These are phyloP conservation scores for Prunus armeniaca DNA, from an alignment of 306 rosid genomes.

Conservation along the genomic window DNA sequence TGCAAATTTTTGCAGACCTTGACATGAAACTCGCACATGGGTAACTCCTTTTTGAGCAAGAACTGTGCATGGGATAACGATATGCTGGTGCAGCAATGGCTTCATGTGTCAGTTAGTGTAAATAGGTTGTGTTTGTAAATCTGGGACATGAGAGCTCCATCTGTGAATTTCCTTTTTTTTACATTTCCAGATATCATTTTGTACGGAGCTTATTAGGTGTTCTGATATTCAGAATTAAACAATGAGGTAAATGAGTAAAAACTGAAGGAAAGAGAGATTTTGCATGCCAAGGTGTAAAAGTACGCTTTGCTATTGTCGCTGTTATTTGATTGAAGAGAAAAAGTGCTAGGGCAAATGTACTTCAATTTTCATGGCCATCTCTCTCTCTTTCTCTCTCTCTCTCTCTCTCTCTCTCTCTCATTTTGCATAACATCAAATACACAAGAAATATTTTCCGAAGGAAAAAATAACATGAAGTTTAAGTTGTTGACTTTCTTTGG, in stretches of 20 bases:
- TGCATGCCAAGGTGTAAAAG: neutral
- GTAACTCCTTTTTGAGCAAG: constrained; percentile 19
- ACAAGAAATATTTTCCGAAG: neutral
- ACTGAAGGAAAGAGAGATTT: constrained; percentile 5
- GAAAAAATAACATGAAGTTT: neutral
- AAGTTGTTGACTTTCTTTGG: too few species aligned
- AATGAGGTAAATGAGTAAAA: constrained; percentile 4
- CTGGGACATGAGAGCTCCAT: constrained; percentile 33
- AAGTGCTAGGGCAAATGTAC: neutral
- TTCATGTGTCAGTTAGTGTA: constrained; percentile 43
- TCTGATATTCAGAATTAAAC: constrained; percentile 20
- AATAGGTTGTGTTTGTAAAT: constrained; percentile 58
- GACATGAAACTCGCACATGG: constrained; percentile 28
- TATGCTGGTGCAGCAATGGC: constrained; percentile 19
- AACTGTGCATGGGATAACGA: constrained; percentile 20
- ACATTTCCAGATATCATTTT: constrained; percentile 16
- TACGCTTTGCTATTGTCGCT: neutral
- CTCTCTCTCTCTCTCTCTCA: too few species aligned
- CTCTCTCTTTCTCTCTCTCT: neutral
- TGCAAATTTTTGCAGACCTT: constrained; percentile 50
- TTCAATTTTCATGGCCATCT: too few species aligned
- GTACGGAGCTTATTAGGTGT: constrained; percentile 16
- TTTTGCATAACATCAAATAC: neutral
- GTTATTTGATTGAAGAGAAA: constrained; percentile 4
- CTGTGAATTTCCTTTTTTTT: constrained; percentile 1